Evolutionary conservation across 352 stramenopile species (phyloP), one percentile per base, ranked within the genome.

Genomic region (Globisporangium middletonii): DNA sequence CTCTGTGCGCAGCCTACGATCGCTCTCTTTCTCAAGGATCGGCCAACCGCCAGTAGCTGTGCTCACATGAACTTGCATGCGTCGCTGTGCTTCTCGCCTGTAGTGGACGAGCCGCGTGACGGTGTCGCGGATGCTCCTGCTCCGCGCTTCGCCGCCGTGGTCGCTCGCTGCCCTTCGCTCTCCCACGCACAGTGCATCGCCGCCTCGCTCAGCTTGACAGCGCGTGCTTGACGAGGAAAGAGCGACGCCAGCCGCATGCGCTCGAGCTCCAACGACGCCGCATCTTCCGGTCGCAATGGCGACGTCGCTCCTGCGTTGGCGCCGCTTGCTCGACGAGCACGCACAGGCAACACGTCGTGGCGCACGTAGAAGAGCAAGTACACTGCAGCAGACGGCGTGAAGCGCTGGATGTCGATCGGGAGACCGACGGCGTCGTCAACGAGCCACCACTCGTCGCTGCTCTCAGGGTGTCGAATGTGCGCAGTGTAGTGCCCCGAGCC

Each of bases 401-500:
- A 44, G 1, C 69, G 65, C 47, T 77, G 47, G 11, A 60, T 44
- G 43, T 64, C 27, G 49, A 68, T 26, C 27, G 50, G 42, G 8
- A 53, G 7, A 1, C 53, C 43, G 0, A 69, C 51, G n/a, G 68
- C 77, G 75, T 99, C 96, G 60, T 99, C 96, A 49, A 98, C 97
- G 50, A 96, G 74, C 68, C 93, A 97, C 96, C 96, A 99, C 43
- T 73, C 65, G 41, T 61, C 64, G 53, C 16, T 35, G 19, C 63
- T 76, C 15, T 73, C 60, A 18, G 63, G 52, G 26, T 74, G 65
- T 13, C 67, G 64, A 26, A 86, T 69, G 55, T 85, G 74, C 5
- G 82, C 79, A 1, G 77, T 86, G 75, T 99, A 99, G 67, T 99
- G 96, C 4, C 95, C 95, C 19, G 83, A 83, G 13, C 87, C 88